Evolutionary conservation across 257 asterid genomes (phyloP).

Genomic region (Buddleja alternifolia): DNA sequence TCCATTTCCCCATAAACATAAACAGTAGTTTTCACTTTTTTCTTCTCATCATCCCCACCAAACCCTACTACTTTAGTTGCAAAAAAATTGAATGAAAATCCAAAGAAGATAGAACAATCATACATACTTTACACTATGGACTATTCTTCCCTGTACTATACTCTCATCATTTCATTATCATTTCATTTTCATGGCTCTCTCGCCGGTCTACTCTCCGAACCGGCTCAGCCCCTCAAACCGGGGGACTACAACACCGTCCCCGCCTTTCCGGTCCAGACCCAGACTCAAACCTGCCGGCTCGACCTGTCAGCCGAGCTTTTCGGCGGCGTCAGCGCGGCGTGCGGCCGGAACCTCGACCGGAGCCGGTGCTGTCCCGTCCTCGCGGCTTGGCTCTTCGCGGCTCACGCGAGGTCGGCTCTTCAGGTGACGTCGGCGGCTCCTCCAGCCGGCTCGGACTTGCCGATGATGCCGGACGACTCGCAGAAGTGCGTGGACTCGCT

Average conservation of each 20-base stretch:
- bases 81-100: constrained; percentile 29
- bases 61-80: constrained; percentile 11
- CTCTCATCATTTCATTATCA: constrained; percentile 20
- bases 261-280: constrained; percentile 78
- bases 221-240: constrained; percentile 77
- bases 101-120: constrained; percentile 26
- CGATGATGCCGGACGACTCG: constrained; percentile 97
- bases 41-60: neutral
- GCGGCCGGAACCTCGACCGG: constrained; percentile 83
- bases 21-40: neutral
- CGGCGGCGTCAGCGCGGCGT: constrained; percentile 91
- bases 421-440: constrained; percentile 51
- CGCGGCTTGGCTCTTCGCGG: constrained; percentile 97
- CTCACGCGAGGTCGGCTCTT: constrained; percentile 89
- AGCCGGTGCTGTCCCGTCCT: constrained; percentile 97
- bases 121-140: neutral
- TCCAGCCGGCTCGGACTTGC: constrained; percentile 62
- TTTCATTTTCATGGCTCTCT: constrained; percentile 29
- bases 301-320: constrained; percentile 87
- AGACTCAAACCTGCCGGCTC: constrained; percentile 62
- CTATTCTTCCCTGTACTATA: constrained; percentile 10
- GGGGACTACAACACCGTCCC: constrained; percentile 87
- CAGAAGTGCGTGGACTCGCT: constrained; percentile 90
- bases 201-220: constrained; percentile 60
- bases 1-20: constrained; percentile 33